Percentiles rank a stretch among this genome's conserved stretches.
phyloP scores from a whole-genome alignment of 2,329 filamentous ascomycete genomes.

The Pseudogymnoascus sp. region DNA sequence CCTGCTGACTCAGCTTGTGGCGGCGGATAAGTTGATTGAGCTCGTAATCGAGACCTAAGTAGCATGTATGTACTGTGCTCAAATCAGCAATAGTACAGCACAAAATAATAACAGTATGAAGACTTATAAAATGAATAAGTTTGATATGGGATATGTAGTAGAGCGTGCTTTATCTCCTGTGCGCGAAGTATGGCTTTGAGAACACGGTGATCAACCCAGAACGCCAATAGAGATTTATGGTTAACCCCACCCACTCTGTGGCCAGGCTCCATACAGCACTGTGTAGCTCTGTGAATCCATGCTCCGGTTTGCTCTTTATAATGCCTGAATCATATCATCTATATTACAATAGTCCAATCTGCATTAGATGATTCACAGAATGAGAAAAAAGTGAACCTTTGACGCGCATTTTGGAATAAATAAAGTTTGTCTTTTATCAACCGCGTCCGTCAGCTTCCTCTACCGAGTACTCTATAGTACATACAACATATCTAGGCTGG shows the following conservation, averaged over 20 bases:
- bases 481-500: slow-evolving; percentile 1
- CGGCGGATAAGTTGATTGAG: slow-evolving; percentile 2
- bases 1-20: not conserved
- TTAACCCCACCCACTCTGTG: not conserved
- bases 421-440: not conserved
- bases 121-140: not conserved
- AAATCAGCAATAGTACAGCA: not conserved
- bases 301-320: not conserved
- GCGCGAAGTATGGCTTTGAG: not conserved
- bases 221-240: not conserved
- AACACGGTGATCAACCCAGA: not conserved
- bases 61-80: not conserved
- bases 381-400: not conserved
- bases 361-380: not conserved
- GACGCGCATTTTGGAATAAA: slow-evolving; percentile 4
- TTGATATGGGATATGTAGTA: not conserved
- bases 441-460: not conserved
- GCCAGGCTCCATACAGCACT: not conserved
- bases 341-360: not conserved
- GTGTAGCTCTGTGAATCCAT: slow-evolving; percentile 5
- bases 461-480: not conserved
- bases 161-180: not conserved
- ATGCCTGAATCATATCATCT: not conserved
- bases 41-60: not conserved
- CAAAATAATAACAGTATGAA: not conserved